Base-by-base conservation (phyloP, 164 flowering plant species). In the Kingdonia uniflora region DNA sequence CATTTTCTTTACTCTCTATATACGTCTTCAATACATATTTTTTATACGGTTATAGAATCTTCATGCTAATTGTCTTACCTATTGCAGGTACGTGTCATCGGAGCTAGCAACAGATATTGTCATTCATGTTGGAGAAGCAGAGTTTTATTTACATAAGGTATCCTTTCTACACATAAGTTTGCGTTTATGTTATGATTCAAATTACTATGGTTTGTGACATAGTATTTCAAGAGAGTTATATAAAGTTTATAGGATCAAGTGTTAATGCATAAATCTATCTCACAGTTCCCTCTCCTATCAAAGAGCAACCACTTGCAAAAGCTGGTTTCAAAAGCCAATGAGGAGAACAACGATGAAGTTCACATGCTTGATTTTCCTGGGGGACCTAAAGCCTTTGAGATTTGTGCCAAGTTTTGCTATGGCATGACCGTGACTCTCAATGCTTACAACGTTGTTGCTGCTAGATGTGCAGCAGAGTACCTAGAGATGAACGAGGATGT, bases 361-460 rank as follows among this genome's bases (percentile, higher is more conserved):
- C 54, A 49, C 35, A 45, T 85, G 49, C 47, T n/a, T 49, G 80
- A 73, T 70, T 75, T 85, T 65, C 96, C 96, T 17, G 95, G 97
- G 42, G 97, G 97, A 14, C 71, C 92, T 17, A 80, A 76, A 62
- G 79, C 92, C 11, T 89, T 89, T 59, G 97, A 89, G 56, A 79
- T 89, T 12, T 85, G 97, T 71, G 95, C 92, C 21, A 88, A 84
- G 64, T 85, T 85, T 65, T 89, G 95, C 65, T 88, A 88, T 66
- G 95, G 97, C 6, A 80, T 85, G 83, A 80, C 71, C 1, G 92
- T 89, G n/a, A 84, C 89, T 49, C 80, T 89, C 41, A 84, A 82
- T 68, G 84, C 95, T 19, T 82, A 89, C 66, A 89, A 84, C 67
- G 89, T 89, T 39, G 89, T 78, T 55, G 92, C 92, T 52, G 85